These are phyloP conservation scores for Leucocoprinus sp. DNA, from an alignment of 768 basidiomycete genomes.

Conservation along the genomic window DNA sequence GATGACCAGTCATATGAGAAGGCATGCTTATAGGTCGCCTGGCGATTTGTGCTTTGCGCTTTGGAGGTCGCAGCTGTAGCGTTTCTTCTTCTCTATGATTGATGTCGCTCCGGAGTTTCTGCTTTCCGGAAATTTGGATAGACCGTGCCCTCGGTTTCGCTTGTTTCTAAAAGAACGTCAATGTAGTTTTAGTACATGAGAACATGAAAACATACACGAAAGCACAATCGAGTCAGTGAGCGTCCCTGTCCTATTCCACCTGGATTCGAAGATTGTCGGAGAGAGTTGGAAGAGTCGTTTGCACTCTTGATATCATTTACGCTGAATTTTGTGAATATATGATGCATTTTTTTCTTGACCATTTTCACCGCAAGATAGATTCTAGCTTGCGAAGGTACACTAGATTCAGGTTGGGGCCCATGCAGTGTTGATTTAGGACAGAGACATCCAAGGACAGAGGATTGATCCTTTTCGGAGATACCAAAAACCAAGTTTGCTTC, in stretches of 20 bases:
- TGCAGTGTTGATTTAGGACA: neutral
- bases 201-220: no score
- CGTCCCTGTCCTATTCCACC: neutral
- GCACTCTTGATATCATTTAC: neutral
- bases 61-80: neutral
- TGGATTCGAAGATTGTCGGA: neutral
- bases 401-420: neutral
- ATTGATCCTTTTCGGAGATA: neutral
- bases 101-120: neutral
- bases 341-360: neutral
- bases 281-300: no score
- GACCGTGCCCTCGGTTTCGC: neutral
- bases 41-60: neutral
- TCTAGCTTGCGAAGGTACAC: neutral
- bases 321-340: neutral
- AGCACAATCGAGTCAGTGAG: no score
- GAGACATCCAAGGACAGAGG: neutral
- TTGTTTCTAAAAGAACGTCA: no score
- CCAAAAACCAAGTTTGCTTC: neutral
- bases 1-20: neutral
- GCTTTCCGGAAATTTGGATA: neutral
- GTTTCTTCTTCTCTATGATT: neutral
- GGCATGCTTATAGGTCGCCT: neutral
- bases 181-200: no score
- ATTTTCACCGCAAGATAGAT: neutral